Percentiles rank a stretch among this genome's conserved stretches.
Evolutionary conservation across 108 stramenopile genomes (phyloP).

Genomic region (Cylindrotheca fusiformis): DNA sequence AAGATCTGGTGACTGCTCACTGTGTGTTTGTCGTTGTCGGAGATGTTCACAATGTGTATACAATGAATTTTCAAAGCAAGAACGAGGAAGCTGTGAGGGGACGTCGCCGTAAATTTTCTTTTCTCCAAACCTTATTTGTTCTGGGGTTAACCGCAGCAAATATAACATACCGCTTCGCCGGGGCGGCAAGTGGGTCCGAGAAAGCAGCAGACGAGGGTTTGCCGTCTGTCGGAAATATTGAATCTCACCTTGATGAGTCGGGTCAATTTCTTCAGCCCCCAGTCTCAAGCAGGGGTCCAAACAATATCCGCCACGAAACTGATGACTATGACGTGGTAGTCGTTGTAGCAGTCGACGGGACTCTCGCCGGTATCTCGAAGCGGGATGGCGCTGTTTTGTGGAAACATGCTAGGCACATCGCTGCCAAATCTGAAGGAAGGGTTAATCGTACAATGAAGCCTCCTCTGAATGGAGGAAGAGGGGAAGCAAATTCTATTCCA

Average conservation of each 20-base stretch:
- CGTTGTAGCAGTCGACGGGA: slow-evolving; percentile 72
- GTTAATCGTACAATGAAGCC: not conserved
- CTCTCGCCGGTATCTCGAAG: slow-evolving; percentile 67
- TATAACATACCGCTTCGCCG: not conserved
- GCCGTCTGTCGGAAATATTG: too few relatives aligned
- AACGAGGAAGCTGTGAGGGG: not conserved
- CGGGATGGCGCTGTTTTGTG: slow-evolving; percentile 61
- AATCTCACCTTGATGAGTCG: too few relatives aligned
- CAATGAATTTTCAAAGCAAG: too few relatives aligned
- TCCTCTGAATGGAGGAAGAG: too few relatives aligned
- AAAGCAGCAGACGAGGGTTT: too few relatives aligned
- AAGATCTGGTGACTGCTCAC: too few relatives aligned
- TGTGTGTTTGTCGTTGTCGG: too few relatives aligned
- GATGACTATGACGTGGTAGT: slow-evolving; percentile 41
- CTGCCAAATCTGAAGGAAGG: not conserved
- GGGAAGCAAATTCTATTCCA: not conserved
- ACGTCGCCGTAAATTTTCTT: not conserved
- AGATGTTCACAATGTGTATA: too few relatives aligned
- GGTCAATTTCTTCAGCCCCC: too few relatives aligned
- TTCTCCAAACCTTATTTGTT: not conserved
- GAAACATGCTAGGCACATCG: slow-evolving; percentile 32
- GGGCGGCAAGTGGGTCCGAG: not conserved
- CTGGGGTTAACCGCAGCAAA: not conserved
- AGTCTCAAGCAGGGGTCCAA: too few relatives aligned
- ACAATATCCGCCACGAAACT: too few relatives aligned